Conservation (phyloP, 208 protist genomes). For the Novymonas esmeraldas region DNA sequence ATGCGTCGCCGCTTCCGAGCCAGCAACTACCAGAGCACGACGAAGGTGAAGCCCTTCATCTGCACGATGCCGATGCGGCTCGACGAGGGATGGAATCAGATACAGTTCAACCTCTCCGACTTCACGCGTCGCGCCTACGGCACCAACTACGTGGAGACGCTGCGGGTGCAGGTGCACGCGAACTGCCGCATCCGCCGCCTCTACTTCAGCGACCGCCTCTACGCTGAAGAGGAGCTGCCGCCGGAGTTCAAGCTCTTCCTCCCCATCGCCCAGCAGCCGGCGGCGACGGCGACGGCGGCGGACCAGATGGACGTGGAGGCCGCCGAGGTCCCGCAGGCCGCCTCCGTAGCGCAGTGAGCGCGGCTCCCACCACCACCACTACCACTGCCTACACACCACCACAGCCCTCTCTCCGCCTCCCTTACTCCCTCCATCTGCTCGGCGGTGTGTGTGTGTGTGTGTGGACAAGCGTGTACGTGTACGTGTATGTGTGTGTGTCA, state of each 20-base stretch:
- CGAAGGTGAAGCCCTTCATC: slow-evolving; percentile 99
- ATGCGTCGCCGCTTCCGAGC: slow-evolving; percentile 97
- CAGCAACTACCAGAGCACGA: slow-evolving; percentile 99
- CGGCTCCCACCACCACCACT: not conserved
- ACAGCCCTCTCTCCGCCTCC: not conserved
- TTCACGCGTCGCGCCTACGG: slow-evolving; percentile 99
- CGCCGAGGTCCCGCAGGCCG: slow-evolving; percentile 16
- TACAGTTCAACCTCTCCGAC: slow-evolving; percentile 99
- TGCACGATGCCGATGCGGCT: slow-evolving; percentile 99
- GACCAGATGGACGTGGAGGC: slow-evolving; percentile 26
- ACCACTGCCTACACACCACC: too few relatives aligned
- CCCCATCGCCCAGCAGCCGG: slow-evolving; percentile 86
- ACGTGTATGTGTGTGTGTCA: not conserved
- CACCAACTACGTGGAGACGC: slow-evolving; percentile 99
- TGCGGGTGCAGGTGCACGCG: slow-evolving; percentile 98
- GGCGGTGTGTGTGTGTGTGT: not conserved
- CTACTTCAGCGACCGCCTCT: slow-evolving; percentile 99
- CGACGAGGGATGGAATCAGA: slow-evolving; percentile 99
- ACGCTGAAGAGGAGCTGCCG: slow-evolving; percentile 99
- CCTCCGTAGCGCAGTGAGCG: slow-evolving; percentile 14
- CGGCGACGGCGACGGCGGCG: slow-evolving; percentile 9
- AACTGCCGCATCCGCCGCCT: slow-evolving; percentile 99
- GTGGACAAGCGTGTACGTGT: not conserved
- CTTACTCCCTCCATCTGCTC: not conserved
- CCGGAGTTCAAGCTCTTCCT: slow-evolving; percentile 99